Base-by-base conservation (phyloP, 345 rosid species). In the Adansonia digitata region DNA sequence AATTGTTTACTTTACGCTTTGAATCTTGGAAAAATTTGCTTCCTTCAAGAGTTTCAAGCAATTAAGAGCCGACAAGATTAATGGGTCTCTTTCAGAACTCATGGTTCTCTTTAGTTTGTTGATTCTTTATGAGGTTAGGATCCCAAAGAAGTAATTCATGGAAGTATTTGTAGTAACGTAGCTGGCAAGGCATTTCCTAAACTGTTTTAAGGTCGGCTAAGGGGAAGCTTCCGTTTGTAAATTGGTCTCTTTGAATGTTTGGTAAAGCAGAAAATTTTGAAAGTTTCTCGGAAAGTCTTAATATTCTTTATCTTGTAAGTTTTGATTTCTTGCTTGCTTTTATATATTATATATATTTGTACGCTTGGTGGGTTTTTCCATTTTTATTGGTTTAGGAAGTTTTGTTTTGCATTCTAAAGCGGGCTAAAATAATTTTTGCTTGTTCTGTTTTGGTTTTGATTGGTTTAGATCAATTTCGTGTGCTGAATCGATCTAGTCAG, bases 151-250 rank as follows among this genome's bases (percentile, higher is more conserved):
- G 27, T 4, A 0, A 27, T 4, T 37, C 0, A 37, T 64, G 29
- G 29, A 64, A 18, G 51, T 5, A 53, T 64, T n/a, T n/a, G n/a
- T n/a, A n/a, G n/a, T n/a, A n/a, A 46, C 72, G 64, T 51, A 74
- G 12, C 62, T 4, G 34, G 15, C 24, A 75, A 67, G 66, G 78
- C 45, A 67, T 24, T 24, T 42, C 10, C 17, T 40, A 26, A 13
- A 37, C 51, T 67, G 67, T 35, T 75, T n/a, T 67, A 40, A 75
- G 56, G 76, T 42, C 72, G 78, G 65, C 27, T 45, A 42, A n/a
- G 42, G 26, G 18, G 37, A 27, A 49, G 65, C 52, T 72, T 59
- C 27, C 75, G 75, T 59, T 43, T 53, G 8, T 39, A 31, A 56
- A 53, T 51, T 52, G 74, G 31, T 71, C 48, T 71, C 63, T 63